Evolutionary conservation across 2,329 filamentous ascomycete genomes (phyloP), one percentile per base, ranked within the genome.

Genomic region (Hypomyces perniciosus): DNA sequence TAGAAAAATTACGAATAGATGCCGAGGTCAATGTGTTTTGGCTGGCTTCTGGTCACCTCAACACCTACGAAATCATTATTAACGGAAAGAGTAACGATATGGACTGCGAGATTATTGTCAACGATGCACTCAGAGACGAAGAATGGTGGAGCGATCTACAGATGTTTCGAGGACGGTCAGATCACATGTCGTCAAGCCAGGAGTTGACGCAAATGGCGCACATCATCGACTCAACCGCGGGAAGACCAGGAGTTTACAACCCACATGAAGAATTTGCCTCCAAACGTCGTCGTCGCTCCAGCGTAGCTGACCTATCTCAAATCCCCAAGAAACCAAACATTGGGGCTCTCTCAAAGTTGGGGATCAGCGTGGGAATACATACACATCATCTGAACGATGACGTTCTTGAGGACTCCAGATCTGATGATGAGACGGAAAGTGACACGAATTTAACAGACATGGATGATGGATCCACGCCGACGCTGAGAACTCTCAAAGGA

Each of bases 91-190:
- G 71, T 20, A 68, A 76, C 9, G 75, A 77, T 44, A 72, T 76
- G 4, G 78, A 84, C 45, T 75, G 76, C 4, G 75, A 82, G 40
- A 72, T 77, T 12, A 70, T 81, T 8, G 82, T 93, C 10, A 77
- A 89, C 53, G 76, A 81, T 26, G 77, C 83, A 4, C 69, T 95
- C 10, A 78, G 79, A 56, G 79, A 83, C 8, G 85, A 93, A 60
- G 80, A 85, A 31, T 95, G 90, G 90, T 95, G 90, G 90, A 77
- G 84, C 44, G 85, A 91, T 39, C 71, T 93, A 4, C 82, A 85
- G 58, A 74, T 69, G 40, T 66, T 79, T 8, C 72, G 80, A 29
- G 74, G 74, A 35, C 64, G 67, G 8, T 57, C 61, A 4, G 62
- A 66, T 4, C 61, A 65, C 33, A 66, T 72, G 62, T 68, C 69